A percentile compares a stretch with the other conserved stretches of the same genome.
phyloP scores from a whole-genome alignment of 169 alveolate genomes.

The Perkinsus olseni region DNA sequence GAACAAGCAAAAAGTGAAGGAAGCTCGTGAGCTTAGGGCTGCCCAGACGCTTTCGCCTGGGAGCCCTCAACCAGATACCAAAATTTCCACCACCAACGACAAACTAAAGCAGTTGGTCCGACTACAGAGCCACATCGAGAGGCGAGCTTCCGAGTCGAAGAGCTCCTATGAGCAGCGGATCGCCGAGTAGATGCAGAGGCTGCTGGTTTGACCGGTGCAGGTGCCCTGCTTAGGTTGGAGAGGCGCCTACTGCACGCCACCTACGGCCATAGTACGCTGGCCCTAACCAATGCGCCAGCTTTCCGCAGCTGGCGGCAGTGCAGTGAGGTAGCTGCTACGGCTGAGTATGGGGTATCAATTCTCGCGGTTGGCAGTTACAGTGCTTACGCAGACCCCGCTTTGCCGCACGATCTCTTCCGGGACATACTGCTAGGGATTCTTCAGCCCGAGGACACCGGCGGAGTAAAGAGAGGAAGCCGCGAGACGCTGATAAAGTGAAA shows the following conservation, averaged over 20 bases:
- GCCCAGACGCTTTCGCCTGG: not conserved
- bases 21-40: not conserved
- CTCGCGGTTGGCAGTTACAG: not conserved
- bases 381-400: not conserved
- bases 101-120: not conserved
- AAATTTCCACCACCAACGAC: not conserved
- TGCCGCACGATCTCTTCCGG: not conserved
- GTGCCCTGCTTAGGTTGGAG: not conserved
- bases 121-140: not conserved
- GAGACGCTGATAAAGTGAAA: not conserved
- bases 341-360: not conserved
- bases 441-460: not conserved
- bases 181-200: not conserved
- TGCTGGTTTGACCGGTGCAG: not conserved
- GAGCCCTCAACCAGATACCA: not conserved
- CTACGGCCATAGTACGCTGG: not conserved
- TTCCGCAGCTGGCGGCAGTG: not conserved
- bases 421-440: not conserved
- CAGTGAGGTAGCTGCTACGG: not conserved
- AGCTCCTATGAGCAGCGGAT: not conserved
- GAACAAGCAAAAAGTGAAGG: not conserved
- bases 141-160: not conserved
- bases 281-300: not conserved
- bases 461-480: too few relatives aligned
- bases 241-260: not conserved